Evolutionary conservation across 2,329 filamentous ascomycete genomes (phyloP), one percentile per base, ranked within the genome.

Genomic region (Apiospora saccharicola): DNA sequence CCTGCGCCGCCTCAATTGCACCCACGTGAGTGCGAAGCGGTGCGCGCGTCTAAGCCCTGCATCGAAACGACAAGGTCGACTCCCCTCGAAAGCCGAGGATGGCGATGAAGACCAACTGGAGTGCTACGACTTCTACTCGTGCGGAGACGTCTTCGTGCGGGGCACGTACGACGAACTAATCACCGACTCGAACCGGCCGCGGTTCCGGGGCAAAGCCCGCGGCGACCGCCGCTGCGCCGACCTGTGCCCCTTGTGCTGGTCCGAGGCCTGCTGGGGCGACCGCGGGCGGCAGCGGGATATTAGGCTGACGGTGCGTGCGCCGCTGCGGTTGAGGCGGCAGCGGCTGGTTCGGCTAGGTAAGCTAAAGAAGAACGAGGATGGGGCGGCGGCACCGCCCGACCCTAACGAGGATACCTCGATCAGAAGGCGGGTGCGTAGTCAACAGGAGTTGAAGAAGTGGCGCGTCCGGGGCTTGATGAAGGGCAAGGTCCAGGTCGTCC

Each of bases 41-140:
- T 41, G 34, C 34, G 57, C 57, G 19, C 8, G 19, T 13, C 34
- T 64, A 2, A 19, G 19, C 0, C 57, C 30, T 1, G 57, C 57
- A 3, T n/a, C 57, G 19, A 64, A 64, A 22, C 19, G 53, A 16
- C 30, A 10, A 14, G 26, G 7, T 16, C 6, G 22, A 44, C 19
- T 19, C 3, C 30, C 53, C 53, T 3, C 16, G 16, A 37, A 64
- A 10, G 4, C 2, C 57, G 30, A 13, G 8, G 8, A 41, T 2
- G 19, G 1, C 8, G 30, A 34, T 3, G 26, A 26, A 14, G 51
- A 53, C 12, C 14, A 14, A 3, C 30, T 41, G 3, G 57, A 64
- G 22, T 41, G 34, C 19, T 64, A 64, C 57, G 57, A 64, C 34
- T 64, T 64, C 34, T 64, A 64, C 57, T 8, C 34, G 57, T 64